Evolutionary conservation across 2,329 filamentous ascomycete species (phyloP), one percentile per base, ranked within the genome.

Genomic region (Diaporthe nobilis): DNA sequence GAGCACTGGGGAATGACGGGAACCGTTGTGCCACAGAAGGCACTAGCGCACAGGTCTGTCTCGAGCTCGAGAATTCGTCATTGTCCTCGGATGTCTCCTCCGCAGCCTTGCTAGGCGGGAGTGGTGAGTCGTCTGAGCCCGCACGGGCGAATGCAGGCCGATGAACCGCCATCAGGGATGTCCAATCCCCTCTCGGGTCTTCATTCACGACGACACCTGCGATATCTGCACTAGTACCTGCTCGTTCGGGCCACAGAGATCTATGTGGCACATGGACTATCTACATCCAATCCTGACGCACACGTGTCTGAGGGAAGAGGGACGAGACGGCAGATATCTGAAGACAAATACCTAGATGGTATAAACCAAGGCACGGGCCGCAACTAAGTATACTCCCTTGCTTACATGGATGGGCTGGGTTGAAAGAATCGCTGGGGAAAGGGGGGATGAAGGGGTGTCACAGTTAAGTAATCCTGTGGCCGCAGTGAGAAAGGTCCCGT

Each of bases 401-500:
- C 61, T 68, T 53, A 22, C 65, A 53, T 70, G 65, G 63, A 70
- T 53, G 22, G 13, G 31, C 25, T 39, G 31, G 49, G 20, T 25
- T 28, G 65, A 34, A 25, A 70, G 65, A 55, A 22, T 55, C 39
- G 34, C 65, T 55, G 65, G 47, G 63, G 63, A 53, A 68, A 53
- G 47, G 47, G 63, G 6, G 31, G 44, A 28, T 51, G 44, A 39
- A 31, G 47, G 63, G 47, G 9, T 70, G 65, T 55, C 65, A 34
- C 65, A 70, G 65, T 55, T 55, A 55, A 55, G 65, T 70, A 70
- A 55, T 34, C 47, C 37, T 49, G 55, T 70, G 22, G 49, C 31
- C 49, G 65, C 58, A 42, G 58, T 25, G 37, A 42, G 58, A 28
- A 61, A 61, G n/a, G 58, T 6, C 53, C 53, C 53, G 58, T 42